Evolutionary conservation across 2,329 filamentous ascomycete genomes (phyloP), one percentile per base, ranked within the genome.

Genomic region (Bimuria novae-zelandiae): DNA sequence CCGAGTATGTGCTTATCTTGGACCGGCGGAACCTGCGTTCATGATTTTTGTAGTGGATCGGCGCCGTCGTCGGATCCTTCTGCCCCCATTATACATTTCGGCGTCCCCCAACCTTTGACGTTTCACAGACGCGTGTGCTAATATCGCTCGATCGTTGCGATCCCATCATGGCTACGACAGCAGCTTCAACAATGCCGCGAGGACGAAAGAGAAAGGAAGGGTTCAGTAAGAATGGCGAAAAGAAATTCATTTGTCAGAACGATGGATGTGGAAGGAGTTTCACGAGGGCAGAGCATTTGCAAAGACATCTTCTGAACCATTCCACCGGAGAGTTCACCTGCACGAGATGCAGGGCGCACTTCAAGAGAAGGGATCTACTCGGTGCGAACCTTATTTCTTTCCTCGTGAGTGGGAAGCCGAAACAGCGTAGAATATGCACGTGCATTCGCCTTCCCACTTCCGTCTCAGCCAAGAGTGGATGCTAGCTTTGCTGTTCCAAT

Each of bases 241-340:
- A 90, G 75, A 83, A 79, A 79, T 79, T 74, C 52, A 57, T 70
- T 63, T 99, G 93, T 71, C 86, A 87, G 5, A 84, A 89, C 52
- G 86, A 89, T 55, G 90, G 88, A 16, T 99, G 93, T 69, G 92
- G 90, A 35, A 96, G 96, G 78, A 93, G 88, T 68, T 97, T 97
- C 72, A 96, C 92, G 8, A 85, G 93, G 70, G 93, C 93, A 7
- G 93, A 97, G 75, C 93, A 97, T 79, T 79, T 97, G 78, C 96
- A 97, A 76, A 87, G 93, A 42, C 93, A 97, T 76, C 89, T 97
- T 75, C 77, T 97, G 59, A 97, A 97, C 70, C 93, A 89, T 89
- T 81, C 75, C 80, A 67, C 58, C 19, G 72, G 72, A 11, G 79
- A 81, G 37, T 79, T 78, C 54, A 84, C 82, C 3, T 87, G 84